Conservation (phyloP, 106 monocot species). For the Triglochin maritima region DNA sequence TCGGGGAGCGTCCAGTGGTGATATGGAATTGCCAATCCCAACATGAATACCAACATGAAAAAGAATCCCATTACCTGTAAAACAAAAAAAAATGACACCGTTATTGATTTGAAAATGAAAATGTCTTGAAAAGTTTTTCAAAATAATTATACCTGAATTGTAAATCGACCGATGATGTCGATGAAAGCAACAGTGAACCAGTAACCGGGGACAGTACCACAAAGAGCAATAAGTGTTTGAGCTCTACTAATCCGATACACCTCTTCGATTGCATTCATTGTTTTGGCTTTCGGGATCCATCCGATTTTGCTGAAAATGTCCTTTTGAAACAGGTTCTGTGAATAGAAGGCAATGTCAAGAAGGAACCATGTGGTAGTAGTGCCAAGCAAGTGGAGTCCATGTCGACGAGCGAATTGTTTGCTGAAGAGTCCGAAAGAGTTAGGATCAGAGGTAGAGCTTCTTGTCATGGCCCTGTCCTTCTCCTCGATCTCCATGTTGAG, state of each 20-base stretch:
- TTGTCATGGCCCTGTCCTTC: not conserved
- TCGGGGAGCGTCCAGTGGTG: constrained; percentile 10
- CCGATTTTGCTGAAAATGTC: constrained; percentile 21
- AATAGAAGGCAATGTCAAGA: constrained; percentile 16
- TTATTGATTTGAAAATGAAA: not conserved
- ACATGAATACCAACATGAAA: constrained; percentile 19
- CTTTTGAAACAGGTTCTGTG: constrained; percentile 21
- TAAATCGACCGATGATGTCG: constrained; percentile 17
- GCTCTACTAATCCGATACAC: constrained; percentile 10
- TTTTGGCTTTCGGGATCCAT: constrained; percentile 11
- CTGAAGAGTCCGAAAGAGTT: constrained; percentile 11
- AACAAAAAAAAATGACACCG: not conserved
- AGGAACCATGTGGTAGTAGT: constrained; percentile 14
- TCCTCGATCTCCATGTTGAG: constrained; percentile 12
- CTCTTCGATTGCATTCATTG: constrained; percentile 22
- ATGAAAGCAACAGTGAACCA: constrained; percentile 18
- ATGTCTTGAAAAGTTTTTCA: not conserved
- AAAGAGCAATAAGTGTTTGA: constrained; percentile 19
- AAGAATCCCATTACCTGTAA: constrained; percentile 5
- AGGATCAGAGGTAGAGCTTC: not conserved
- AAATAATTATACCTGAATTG: constrained; percentile 3
- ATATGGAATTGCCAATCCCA: constrained; percentile 18
- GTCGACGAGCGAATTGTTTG: constrained; percentile 7
- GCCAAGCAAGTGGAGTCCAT: constrained; percentile 11
- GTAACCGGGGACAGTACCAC: constrained; percentile 18